Base-by-base conservation (phyloP, 208 protist genomes). In the Trypanosoma congolense region DNA sequence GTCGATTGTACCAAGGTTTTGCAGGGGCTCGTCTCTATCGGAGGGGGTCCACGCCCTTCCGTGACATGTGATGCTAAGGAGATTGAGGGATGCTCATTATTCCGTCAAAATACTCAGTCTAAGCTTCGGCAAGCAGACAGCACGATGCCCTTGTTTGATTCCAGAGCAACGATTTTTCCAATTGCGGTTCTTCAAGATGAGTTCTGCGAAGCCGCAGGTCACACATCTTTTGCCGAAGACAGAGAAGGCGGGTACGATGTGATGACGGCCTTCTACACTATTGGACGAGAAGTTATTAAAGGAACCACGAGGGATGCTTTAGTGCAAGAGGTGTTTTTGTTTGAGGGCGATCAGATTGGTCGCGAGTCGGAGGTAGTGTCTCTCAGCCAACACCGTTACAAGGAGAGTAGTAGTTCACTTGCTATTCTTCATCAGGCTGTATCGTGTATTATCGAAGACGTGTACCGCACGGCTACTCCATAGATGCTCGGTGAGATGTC, bases 181-280 rank as follows among this genome's bases (percentile, higher is more conserved):
- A 40, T 51, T 31, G 49, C 59, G 22, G 9, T 58, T 14, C 25
- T 65, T 0, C 31, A 47, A 51, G 59, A 65, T n/a, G 43, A 46
- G 21, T 18, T 49, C 53, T 38, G 21, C 4, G 43, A 22, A 1
- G 24, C 36, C 21, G 31, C 42, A 22, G 8, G 12, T 6, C n/a
- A 6, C 6, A 46, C 42, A 24, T 46, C 21, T 40, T 8, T n/a
- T 40, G 35, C 35, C 6, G 42, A 24, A 22, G 36, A 42, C 19
- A 33, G 36, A 1, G 46, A 18, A 42, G n/a, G 50, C 25, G 62
- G 5, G 48, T 14, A 10, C 22, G 14, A 4, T 1, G 38, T 5
- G 4, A 50, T 61, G 48, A 69, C 62, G 14, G 62, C 54, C 6
- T 57, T 69, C 41, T 69, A 69, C 24, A 29, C 48, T 21, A 14